Conservation (phyloP, 306 rosid species). For the Begonia masoniana region DNA sequence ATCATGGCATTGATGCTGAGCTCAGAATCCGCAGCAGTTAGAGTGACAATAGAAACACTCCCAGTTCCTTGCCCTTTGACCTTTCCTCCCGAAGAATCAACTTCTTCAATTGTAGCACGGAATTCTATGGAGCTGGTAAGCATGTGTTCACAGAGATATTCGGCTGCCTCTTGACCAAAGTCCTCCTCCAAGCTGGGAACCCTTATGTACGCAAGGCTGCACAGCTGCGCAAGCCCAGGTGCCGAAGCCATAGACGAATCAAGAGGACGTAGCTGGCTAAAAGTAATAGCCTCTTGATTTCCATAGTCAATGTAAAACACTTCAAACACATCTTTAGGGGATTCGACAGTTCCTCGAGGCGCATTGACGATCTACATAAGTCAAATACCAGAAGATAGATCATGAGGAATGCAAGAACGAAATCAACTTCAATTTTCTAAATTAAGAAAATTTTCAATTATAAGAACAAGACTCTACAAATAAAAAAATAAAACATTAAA, state of each 20-base stretch:
- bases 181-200: conserved; percentile 80
- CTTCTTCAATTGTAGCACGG: conserved; percentile 81
- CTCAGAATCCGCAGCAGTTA: conserved; percentile 79
- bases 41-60: conserved; percentile 50
- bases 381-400: conserved; percentile 8
- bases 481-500: no score
- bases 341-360: conserved; percentile 85
- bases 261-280: conserved; percentile 62
- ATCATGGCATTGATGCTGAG: conserved; percentile 77
- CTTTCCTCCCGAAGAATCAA: conserved; percentile 78
- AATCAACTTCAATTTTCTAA: no score
- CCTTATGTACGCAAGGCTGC: conserved; percentile 81
- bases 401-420: no score
- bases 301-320: conserved; percentile 93
- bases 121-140: conserved; percentile 58
- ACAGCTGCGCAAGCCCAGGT: conserved; percentile 83
- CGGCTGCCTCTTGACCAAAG: conserved; percentile 90
- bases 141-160: conserved; percentile 57
- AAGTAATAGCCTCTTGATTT: conserved; percentile 76
- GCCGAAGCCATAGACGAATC: conserved; percentile 71
- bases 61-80: conserved; percentile 95
- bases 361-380: conserved; percentile 56
- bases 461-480: no score
- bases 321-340: conserved; percentile 63
- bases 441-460: no score